Conservation (phyloP, 441 rosid genomes). For the Gossypium davidsonii region DNA sequence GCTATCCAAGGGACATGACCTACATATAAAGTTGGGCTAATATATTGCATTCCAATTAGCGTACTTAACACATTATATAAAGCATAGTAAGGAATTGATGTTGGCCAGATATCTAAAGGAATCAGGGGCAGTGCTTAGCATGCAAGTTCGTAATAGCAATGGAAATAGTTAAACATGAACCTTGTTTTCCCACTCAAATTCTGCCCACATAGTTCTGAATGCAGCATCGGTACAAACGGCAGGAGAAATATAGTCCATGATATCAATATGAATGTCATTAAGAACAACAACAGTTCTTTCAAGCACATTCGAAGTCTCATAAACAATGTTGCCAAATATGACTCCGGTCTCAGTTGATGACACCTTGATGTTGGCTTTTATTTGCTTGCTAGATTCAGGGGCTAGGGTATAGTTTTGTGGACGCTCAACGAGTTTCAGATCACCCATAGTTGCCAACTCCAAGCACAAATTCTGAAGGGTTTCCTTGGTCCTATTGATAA, state of each 20-base stretch:
- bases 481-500: conserved; percentile 78
- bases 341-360: conserved; percentile 97
- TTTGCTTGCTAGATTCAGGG: conserved; percentile 88
- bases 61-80: neutral
- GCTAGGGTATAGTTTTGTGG: conserved; percentile 91
- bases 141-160: neutral
- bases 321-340: conserved; percentile 87
- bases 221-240: conserved; percentile 76
- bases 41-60: neutral
- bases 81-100: neutral
- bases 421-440: conserved; percentile 85
- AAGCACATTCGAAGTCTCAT: conserved; percentile 78
- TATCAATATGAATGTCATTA: conserved; percentile 89
- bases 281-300: conserved; percentile 84
- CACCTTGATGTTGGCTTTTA: conserved; percentile 92
- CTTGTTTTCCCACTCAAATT: conserved; percentile 98
- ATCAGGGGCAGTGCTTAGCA: neutral
- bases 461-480: conserved; percentile 89
- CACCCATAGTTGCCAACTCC: conserved; percentile 93
- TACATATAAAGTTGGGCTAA: neutral
- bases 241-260: conserved; percentile 93
- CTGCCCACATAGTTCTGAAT: conserved; percentile 96
- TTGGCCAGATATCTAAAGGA: neutral
- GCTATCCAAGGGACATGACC: neutral
- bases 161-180: conserved; percentile 25